Percentiles rank a stretch among this genome's conserved stretches.
Evolutionary conservation across 1,284 basidiomycete genomes (phyloP).

Genomic region (Pterulicium gracile): DNA sequence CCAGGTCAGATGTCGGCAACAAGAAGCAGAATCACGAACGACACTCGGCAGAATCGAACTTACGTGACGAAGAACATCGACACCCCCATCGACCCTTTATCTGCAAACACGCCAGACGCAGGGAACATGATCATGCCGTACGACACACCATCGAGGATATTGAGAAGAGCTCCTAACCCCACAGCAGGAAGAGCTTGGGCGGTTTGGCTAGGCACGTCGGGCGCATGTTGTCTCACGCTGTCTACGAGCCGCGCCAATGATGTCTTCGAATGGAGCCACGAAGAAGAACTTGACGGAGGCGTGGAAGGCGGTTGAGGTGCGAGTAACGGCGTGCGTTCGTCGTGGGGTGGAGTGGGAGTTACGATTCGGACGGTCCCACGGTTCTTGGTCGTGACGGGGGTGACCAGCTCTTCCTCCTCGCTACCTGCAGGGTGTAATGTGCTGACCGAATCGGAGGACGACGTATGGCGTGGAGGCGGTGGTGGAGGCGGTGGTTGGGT

Average conservation of each 20-base stretch:
- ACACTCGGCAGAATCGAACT: no score
- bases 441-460: neutral
- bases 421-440: neutral
- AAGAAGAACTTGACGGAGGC: no score
- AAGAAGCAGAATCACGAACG: conserved; percentile 7
- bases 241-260: neutral
- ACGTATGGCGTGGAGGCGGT: neutral
- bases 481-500: no score
- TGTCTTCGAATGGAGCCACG: no score
- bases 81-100: conserved; percentile 84
- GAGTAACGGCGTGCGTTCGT: neutral
- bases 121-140: conserved; percentile 93
- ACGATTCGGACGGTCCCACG: neutral
- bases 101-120: conserved; percentile 67
- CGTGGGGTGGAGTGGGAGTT: neutral
- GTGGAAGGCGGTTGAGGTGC: neutral
- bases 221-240: conserved; percentile 4
- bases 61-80: conserved; percentile 90
- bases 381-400: neutral
- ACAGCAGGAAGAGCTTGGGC: conserved; percentile 69
- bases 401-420: neutral
- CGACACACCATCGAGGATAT: conserved; percentile 88
- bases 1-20: conserved; percentile 9
- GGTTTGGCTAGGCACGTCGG: conserved; percentile 22
- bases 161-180: conserved; percentile 77